These are phyloP conservation scores for Sarocladium strictum DNA, from an alignment of 2,329 filamentous ascomycete genomes.

Conservation along the genomic window DNA sequence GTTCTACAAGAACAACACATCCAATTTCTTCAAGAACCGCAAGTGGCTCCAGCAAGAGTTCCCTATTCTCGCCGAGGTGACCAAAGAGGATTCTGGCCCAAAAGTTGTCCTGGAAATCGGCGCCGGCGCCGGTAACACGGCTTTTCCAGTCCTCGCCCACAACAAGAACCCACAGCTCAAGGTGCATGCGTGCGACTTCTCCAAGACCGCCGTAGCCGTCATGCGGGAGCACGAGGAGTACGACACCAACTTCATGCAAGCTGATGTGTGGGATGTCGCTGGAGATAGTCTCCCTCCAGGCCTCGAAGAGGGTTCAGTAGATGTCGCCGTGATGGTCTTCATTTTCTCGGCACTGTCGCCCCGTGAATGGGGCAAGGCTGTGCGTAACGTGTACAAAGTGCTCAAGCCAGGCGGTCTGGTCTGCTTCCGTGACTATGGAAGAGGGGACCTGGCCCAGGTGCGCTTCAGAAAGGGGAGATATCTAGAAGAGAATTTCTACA, in stretches of 20 bases:
- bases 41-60: constrained; percentile 98
- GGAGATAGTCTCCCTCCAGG: constrained; percentile 68
- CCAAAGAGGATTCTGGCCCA: constrained; percentile 60
- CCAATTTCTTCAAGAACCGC: constrained; percentile 97
- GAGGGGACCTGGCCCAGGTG: constrained; percentile 92
- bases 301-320: constrained; percentile 71
- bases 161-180: constrained; percentile 79
- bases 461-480: constrained; percentile 94
- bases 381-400: constrained; percentile 73
- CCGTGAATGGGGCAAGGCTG: constrained; percentile 73
- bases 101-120: constrained; percentile 81
- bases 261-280: constrained; percentile 92
- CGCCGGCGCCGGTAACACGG: constrained; percentile 92
- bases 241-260: constrained; percentile 64
- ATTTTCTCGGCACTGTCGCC: constrained; percentile 92
- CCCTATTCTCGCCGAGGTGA: constrained; percentile 74
- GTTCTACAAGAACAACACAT: constrained; percentile 96
- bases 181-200: constrained; percentile 94
- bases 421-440: constrained; percentile 92
- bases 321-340: constrained; percentile 92
- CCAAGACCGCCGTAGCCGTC: constrained; percentile 87
- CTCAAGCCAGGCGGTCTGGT: constrained; percentile 91
- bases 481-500: constrained; percentile 95
- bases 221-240: constrained; percentile 80
- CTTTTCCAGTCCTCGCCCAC: constrained; percentile 79